phyloP scores from a whole-genome alignment of 257 asterid genomes.

The Perilla frutescens region DNA sequence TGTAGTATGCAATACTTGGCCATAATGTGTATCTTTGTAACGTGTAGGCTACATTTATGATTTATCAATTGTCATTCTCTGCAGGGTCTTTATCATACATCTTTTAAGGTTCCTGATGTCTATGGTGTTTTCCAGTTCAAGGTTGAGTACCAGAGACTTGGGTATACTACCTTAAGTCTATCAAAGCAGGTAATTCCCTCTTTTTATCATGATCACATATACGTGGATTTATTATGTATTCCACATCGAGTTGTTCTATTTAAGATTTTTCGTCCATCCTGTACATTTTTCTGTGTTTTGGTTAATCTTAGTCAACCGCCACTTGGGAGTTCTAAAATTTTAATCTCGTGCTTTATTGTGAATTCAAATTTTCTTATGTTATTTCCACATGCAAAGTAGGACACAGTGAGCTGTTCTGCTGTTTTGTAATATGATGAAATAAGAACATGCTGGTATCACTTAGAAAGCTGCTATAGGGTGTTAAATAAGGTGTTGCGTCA shows the following conservation, averaged over 20 bases:
- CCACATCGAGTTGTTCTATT: slow-evolving; percentile 10
- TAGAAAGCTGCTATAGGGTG: slow-evolving; percentile 7
- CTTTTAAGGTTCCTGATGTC: slow-evolving; percentile 94
- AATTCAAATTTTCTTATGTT: background rate
- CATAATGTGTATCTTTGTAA: slow-evolving; percentile 20
- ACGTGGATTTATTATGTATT: background rate
- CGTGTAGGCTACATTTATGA: background rate
- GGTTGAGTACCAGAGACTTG: slow-evolving; percentile 88
- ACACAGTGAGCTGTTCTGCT: slow-evolving; percentile 11
- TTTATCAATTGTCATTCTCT: slow-evolving; percentile 28
- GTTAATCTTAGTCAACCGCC: slow-evolving; percentile 4
- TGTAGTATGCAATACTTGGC: background rate
- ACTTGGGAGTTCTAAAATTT: background rate
- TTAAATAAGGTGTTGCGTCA: background rate
- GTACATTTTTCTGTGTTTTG: slow-evolving; percentile 1
- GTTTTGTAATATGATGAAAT: slow-evolving; percentile 15
- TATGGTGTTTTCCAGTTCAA: slow-evolving; percentile 97
- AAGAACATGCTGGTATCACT: slow-evolving; percentile 25
- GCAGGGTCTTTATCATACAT: slow-evolving; percentile 75
- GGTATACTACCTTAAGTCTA: slow-evolving; percentile 78
- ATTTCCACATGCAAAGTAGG: slow-evolving; percentile 18
- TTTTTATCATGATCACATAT: slow-evolving; percentile 4
- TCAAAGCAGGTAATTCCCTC: slow-evolving; percentile 75
- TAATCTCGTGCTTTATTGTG: slow-evolving; percentile 7
- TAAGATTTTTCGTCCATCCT: slow-evolving; percentile 19